phyloP scores from a whole-genome alignment of 1,139 yeast genomes.

The Kluyveromyces marxianus region DNA sequence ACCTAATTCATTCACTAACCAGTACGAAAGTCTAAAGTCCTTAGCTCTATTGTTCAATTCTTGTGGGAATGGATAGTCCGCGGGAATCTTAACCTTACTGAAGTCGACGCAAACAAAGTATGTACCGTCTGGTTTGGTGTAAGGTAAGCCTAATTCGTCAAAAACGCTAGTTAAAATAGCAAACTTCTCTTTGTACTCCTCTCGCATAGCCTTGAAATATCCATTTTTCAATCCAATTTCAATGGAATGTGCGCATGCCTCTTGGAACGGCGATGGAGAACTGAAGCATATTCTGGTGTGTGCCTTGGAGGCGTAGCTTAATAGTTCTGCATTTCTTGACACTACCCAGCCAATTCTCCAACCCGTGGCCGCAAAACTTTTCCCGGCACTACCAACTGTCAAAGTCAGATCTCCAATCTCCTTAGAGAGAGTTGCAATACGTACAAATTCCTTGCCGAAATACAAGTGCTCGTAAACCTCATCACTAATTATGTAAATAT shows the following conservation, averaged over 20 bases:
- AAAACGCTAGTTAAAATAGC: conserved; percentile 64
- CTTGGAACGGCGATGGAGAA: conserved; percentile 90
- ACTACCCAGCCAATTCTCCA: conserved; percentile 97
- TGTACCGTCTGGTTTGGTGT: conserved; percentile 87
- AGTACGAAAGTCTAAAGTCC: conserved; percentile 83
- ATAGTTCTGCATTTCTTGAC: conserved; percentile 65
- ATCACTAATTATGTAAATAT: conserved; percentile 75
- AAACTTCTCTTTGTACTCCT: conserved; percentile 62
- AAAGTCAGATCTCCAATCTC: conserved; percentile 73
- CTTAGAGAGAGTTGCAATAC: conserved; percentile 77
- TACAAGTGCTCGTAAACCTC: conserved; percentile 91
- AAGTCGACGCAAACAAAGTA: conserved; percentile 87
- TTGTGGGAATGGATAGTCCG: conserved; percentile 61
- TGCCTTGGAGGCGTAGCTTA: conserved; percentile 78
- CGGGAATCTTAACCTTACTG: conserved; percentile 71
- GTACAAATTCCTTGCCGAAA: conserved; percentile 58
- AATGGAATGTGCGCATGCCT: conserved; percentile 78
- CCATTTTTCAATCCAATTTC: conserved; percentile 49
- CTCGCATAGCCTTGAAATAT: conserved; percentile 65
- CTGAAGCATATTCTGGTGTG: conserved; percentile 90
- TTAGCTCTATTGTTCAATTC: conserved; percentile 61
- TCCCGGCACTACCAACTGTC: conserved; percentile 95
- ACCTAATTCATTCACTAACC: conserved; percentile 88
- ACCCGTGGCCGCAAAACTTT: conserved; percentile 95
- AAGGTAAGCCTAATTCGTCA: conserved; percentile 81